These are phyloP conservation scores for Thermothelomyces thermophilus DNA, from an alignment of 2,329 filamentous ascomycete species.

Conservation along the genomic window DNA sequence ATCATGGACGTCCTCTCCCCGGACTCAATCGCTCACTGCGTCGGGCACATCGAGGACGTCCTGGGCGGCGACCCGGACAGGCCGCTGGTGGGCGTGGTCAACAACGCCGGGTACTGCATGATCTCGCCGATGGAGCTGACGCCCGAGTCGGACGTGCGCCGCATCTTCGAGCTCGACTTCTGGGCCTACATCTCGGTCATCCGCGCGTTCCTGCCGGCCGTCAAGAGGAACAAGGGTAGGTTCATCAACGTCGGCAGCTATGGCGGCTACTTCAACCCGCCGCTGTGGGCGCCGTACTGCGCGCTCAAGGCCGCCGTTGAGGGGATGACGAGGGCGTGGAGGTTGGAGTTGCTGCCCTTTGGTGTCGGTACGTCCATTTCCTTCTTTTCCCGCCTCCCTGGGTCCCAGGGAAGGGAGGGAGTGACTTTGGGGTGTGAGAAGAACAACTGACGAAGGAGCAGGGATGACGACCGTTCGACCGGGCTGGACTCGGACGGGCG, in stretches of 20 bases:
- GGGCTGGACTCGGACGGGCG: constrained; percentile 4
- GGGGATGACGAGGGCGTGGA: constrained; percentile 7
- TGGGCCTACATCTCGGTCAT: constrained; percentile 10
- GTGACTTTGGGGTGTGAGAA: too few species aligned
- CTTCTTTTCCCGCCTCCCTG: too few species aligned
- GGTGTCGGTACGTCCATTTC: too few species aligned
- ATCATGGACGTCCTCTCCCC: too few species aligned
- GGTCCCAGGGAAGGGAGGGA: too few species aligned
- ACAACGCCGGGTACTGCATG: constrained; percentile 13
- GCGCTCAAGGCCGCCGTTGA: constrained; percentile 9
- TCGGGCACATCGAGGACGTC: constrained; percentile 2
- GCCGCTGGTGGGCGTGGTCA: constrained; percentile 9
- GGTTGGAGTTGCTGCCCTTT: constrained; percentile 12
- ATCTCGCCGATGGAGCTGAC: constrained; percentile 12
- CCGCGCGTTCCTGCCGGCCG: constrained; percentile 8
- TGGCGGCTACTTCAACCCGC: constrained; percentile 11
- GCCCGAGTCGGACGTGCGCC: constrained; percentile 7
- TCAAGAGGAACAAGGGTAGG: constrained; percentile 9
- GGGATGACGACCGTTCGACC: constrained; percentile 11
- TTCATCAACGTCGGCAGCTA: constrained; percentile 9
- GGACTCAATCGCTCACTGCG: not conserved
- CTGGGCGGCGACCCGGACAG: constrained; percentile 4
- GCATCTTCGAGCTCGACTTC: constrained; percentile 11
- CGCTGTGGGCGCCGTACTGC: constrained; percentile 9
- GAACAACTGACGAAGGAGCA: too few species aligned